These are phyloP conservation scores for Metschnikowia proteae DNA, from an alignment of 805 yeast species.

Conservation along the genomic window DNA sequence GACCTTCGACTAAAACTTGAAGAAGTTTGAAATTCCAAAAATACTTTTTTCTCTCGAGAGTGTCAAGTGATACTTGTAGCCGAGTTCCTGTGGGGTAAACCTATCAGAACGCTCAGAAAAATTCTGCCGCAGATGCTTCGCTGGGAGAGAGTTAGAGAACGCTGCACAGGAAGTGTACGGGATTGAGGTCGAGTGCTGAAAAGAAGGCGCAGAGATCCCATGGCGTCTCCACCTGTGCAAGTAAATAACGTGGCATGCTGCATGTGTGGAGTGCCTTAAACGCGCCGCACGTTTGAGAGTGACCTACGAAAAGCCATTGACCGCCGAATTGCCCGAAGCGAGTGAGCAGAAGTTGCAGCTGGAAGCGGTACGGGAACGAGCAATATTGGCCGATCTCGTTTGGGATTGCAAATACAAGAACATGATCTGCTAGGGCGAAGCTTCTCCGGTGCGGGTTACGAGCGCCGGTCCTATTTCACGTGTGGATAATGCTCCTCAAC, in stretches of 20 bases:
- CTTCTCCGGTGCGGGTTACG: not conserved
- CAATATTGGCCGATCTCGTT: too few species aligned
- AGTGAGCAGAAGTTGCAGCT: too few species aligned
- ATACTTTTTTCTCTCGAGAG: too few species aligned
- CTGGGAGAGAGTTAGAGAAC: too few species aligned
- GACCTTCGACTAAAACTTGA: too few species aligned
- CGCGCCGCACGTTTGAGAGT: not conserved
- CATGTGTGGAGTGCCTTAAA: conserved; percentile 3
- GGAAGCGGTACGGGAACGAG: too few species aligned
- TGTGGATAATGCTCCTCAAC: not conserved
- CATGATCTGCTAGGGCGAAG: not conserved
- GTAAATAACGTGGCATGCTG: conserved; percentile 1
- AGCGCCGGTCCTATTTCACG: not conserved
- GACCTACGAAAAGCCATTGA: too few species aligned
- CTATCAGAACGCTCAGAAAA: not conserved
- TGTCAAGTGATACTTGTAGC: not conserved
- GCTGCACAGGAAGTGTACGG: not conserved
- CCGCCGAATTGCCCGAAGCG: too few species aligned
- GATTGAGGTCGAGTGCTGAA: not conserved
- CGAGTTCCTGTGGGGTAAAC: conserved; percentile 2
- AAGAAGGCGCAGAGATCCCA: not conserved
- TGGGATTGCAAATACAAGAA: not conserved
- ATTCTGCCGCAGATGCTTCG: not conserved
- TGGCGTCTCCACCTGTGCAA: not conserved
- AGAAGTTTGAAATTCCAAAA: too few species aligned